A percentile compares a stretch with the other conserved stretches of the same genome.
These are phyloP conservation scores for Lachancea sp. DNA, from an alignment of 805 yeast genomes.

Conservation along the genomic window DNA sequence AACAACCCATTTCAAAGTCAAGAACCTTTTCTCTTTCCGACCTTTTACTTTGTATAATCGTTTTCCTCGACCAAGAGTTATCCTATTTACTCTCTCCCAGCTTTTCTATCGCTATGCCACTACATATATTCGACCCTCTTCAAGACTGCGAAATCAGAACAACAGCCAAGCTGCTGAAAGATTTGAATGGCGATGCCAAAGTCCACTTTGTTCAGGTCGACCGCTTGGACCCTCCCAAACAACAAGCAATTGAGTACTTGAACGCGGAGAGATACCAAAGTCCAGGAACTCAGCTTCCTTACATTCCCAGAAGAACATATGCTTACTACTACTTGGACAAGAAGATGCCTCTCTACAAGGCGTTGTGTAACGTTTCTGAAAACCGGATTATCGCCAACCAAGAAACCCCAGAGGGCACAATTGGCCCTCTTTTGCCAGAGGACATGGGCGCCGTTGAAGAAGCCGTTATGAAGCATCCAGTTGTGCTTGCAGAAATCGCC, in stretches of 20 bases:
- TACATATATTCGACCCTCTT: conserved; percentile 56
- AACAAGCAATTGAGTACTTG: conserved; percentile 57
- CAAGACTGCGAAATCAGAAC: conserved; percentile 52
- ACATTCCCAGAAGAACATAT: conserved; percentile 62
- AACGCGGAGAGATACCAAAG: conserved; percentile 56
- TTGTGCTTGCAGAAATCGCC: conserved; percentile 55
- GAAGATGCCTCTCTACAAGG: conserved; percentile 53
- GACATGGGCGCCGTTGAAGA: conserved; percentile 53
- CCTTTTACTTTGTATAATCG: too few relatives aligned
- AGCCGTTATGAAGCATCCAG: conserved; percentile 46
- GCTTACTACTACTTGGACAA: conserved; percentile 57
- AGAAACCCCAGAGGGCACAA: conserved; percentile 51
- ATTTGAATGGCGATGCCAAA: conserved; percentile 44
- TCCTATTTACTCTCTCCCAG: background rate
- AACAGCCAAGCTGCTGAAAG: conserved; percentile 56
- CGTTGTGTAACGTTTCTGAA: conserved; percentile 58
- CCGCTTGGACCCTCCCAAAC: conserved; percentile 73
- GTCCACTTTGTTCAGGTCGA: conserved; percentile 65
- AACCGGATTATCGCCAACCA: conserved; percentile 56
- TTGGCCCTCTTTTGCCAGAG: conserved; percentile 68
- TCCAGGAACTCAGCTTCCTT: conserved; percentile 39
- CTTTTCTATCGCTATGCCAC: conserved; percentile 1
- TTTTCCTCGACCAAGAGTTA: background rate
- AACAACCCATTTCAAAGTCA: too few relatives aligned
- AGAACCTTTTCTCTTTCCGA: too few relatives aligned